Evolutionary conservation across 1,284 basidiomycete genomes (phyloP), one percentile per base, ranked within the genome.

Genomic region (Cystobasidium pallidum): DNA sequence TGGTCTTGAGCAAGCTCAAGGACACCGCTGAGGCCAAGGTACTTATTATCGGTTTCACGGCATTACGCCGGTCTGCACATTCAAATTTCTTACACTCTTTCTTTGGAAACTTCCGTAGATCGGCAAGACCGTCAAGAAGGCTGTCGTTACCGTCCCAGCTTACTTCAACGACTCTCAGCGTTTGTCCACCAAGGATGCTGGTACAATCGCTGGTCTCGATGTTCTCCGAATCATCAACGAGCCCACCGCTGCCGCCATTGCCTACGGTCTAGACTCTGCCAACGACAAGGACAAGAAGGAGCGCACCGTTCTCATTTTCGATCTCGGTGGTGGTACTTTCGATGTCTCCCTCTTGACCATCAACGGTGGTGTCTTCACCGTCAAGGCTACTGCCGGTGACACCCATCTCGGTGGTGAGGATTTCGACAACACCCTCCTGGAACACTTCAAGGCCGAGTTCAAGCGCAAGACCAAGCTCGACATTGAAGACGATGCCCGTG

Each of bases 1-100:
- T 99, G 95, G 94, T 99, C 78, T 88, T 99, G 79, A 86, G 86
- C 79, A 99, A 98, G 86, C 97, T 99, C 92, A 98, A 95, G 88
- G 95, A 87, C 82, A 86, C 85, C 78, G 85, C 86, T 67, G 86
- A 87, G 82, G 84, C 86, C 79, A 86, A 87, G 82, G 68, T 71
- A 15, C 19, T 59, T 36, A 7, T 24, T 24, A n/a, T n/a, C n/a
- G n/a, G n/a, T n/a, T n/a, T n/a, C n/a, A n/a, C n/a, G n/a, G n/a
- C n/a, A n/a, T n/a, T n/a, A n/a, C n/a, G n/a, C n/a, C n/a, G n/a
- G n/a, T n/a, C n/a, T n/a, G n/a, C n/a, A n/a, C n/a, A n/a, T n/a
- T n/a, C n/a, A n/a, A n/a, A n/a, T n/a, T n/a, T n/a, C 19, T 61
- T 55, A 2, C 30, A 8, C 17, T n/a, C 28, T 51, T 28, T 21